Conservation (phyloP, 257 asterid species). For the Rubia yunnanensis region DNA sequence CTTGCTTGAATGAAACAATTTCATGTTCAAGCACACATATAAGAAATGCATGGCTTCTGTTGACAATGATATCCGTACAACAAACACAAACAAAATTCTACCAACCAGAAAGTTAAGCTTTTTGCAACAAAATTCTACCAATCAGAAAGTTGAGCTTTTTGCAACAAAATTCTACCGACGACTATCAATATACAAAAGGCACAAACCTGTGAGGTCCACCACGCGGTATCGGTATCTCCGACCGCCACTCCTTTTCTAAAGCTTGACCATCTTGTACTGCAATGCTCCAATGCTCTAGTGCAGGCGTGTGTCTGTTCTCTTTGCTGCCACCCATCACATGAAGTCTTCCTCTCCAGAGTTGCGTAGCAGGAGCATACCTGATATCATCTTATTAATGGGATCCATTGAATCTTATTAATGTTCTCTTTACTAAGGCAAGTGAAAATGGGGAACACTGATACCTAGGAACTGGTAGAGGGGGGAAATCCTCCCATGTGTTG, state of each 20-base stretch:
- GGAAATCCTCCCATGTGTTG: conserved; percentile 62
- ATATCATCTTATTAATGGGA: conserved; percentile 20
- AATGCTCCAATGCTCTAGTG: conserved; percentile 82
- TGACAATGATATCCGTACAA: too few species aligned
- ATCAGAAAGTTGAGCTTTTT: too few species aligned
- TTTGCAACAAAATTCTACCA: too few species aligned
- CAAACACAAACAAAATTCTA: not conserved
- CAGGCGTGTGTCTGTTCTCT: conserved; percentile 74
- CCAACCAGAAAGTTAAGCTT: too few species aligned
- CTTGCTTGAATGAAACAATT: not conserved
- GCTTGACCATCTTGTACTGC: conserved; percentile 78
- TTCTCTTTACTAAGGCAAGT: not conserved
- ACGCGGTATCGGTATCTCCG: conserved; percentile 82
- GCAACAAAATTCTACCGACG: not conserved
- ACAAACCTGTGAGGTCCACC: conserved; percentile 94
- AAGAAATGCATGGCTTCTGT: not conserved
- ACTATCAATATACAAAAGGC: conserved; percentile 8
- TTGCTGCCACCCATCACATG: conserved; percentile 98
- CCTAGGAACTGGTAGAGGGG: conserved; percentile 83
- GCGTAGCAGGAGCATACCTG: conserved; percentile 96
- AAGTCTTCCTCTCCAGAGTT: conserved; percentile 89
- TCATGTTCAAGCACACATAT: too few species aligned
- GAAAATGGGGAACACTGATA: conserved; percentile 19
- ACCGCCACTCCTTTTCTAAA: conserved; percentile 66
- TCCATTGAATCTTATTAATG: too few species aligned